A percentile compares a stretch with the other conserved stretches of the same genome.
These are phyloP conservation scores for Aspergillus sclerotiicarbonarius DNA, from an alignment of 495 filamentous ascomycete species.

Conservation along the genomic window DNA sequence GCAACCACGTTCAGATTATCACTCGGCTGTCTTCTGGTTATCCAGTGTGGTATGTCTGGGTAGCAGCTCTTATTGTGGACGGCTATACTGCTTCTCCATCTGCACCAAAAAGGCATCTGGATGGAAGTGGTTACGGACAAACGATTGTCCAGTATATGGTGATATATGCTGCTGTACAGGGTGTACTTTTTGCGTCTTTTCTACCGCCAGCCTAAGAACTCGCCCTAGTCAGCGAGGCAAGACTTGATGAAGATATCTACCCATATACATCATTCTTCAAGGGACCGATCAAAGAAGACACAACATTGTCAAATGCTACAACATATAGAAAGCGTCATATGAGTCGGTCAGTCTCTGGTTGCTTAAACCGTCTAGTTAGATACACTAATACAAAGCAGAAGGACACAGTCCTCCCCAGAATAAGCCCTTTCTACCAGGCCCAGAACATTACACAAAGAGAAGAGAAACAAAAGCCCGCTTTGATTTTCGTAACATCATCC, in stretches of 20 bases:
- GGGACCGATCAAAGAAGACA: too few relatives aligned
- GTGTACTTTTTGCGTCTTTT: slow-evolving; percentile 6
- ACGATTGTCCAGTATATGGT: slow-evolving; percentile 7
- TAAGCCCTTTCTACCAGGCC: neutral
- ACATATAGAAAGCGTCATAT: too few relatives aligned
- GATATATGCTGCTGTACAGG: slow-evolving; percentile 5
- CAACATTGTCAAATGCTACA: too few relatives aligned
- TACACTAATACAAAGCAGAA: neutral
- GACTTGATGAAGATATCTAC: neutral
- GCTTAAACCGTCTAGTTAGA: neutral
- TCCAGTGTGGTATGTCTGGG: slow-evolving; percentile 12
- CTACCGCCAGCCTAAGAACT: slow-evolving; percentile 7
- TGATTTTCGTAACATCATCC: slow-evolving; percentile 1
- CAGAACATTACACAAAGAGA: neutral
- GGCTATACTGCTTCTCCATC: neutral
- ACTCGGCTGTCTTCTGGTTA: slow-evolving; percentile 10
- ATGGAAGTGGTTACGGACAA: neutral
- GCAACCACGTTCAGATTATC: slow-evolving; percentile 12
- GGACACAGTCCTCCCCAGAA: slow-evolving; percentile 1
- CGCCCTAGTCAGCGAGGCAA: neutral
- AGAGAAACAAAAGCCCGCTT: slow-evolving; percentile 14
- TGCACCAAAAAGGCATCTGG: neutral
- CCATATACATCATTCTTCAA: too few relatives aligned
- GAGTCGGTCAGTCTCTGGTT: neutral
- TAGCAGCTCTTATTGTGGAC: neutral